These are phyloP conservation scores for Lizonia empirigonia DNA, from an alignment of 2,329 filamentous ascomycete species.

Conservation along the genomic window DNA sequence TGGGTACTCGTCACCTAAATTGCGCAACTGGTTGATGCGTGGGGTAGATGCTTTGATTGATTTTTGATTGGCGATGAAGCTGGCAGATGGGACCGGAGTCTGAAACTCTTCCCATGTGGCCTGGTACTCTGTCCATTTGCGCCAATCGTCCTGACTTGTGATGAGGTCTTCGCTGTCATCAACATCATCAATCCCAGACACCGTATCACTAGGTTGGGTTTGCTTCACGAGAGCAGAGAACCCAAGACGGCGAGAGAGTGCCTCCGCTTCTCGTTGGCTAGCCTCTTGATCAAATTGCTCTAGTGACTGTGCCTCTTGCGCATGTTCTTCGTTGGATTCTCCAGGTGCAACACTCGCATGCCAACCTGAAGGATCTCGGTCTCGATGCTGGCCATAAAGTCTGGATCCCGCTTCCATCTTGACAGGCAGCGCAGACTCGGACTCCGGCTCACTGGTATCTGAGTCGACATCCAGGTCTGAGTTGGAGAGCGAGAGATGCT, in stretches of 20 bases:
- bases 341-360: conserved; percentile 6
- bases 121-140: conserved; percentile 52
- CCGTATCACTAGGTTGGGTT: conserved; percentile 25
- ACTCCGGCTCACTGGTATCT: conserved; percentile 1
- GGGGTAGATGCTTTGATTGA: not conserved
- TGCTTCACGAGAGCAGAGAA: conserved; percentile 26
- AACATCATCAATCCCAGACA: conserved; percentile 26
- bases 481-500: conserved; percentile 18
- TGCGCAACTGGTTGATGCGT: not conserved
- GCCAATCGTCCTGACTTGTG: conserved; percentile 55
- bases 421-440: not conserved
- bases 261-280: conserved; percentile 53
- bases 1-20: not conserved
- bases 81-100: conserved; percentile 20
- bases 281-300: conserved; percentile 56
- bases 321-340: not conserved
- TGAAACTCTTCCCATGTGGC: conserved; percentile 57
- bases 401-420: not conserved
- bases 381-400: not conserved
- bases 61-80: conserved; percentile 31
- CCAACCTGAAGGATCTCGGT: conserved; percentile 7
- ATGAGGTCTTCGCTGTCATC: conserved; percentile 30
- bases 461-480: conserved; percentile 18
- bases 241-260: conserved; percentile 53
- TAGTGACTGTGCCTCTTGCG: conserved; percentile 11